Percentiles rank a stretch among this genome's conserved stretches.
Conservation (phyloP, 208 protist genomes). For the Acanthamoeba lenticulata region DNA sequence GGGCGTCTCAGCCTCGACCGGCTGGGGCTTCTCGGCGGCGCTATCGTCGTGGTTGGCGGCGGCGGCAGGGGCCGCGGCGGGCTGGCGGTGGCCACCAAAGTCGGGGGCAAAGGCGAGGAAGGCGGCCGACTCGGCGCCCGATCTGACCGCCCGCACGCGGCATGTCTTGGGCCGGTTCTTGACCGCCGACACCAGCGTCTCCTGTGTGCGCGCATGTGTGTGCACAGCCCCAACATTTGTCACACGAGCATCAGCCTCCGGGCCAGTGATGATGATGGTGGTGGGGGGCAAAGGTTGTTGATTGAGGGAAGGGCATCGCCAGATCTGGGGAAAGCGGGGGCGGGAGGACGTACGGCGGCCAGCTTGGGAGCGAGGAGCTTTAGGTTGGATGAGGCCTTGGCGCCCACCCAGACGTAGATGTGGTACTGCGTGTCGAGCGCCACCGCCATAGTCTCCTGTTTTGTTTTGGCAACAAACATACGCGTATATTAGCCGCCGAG, state of each 20-base stretch:
- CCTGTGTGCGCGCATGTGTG: neutral
- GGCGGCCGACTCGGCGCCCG: neutral
- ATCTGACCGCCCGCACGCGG: neutral
- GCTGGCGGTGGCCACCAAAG: neutral
- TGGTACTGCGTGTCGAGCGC: neutral
- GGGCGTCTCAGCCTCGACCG: neutral
- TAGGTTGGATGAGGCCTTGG: neutral
- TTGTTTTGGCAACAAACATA: neutral
- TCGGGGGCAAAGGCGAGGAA: neutral
- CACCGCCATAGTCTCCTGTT: neutral
- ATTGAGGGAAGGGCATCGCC: no score
- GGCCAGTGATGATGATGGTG: neutral
- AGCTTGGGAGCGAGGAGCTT: constrained; percentile 13
- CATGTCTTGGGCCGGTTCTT: constrained; percentile 27
- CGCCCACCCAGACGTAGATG: neutral
- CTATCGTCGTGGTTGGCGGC: neutral
- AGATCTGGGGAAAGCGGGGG: no score
- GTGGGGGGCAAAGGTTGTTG: neutral
- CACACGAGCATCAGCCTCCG: neutral
- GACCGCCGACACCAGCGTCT: neutral
- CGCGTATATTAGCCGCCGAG: no score
- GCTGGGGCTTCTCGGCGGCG: neutral
- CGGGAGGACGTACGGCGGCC: neutral
- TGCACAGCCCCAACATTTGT: neutral
- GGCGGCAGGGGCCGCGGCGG: no score